Base-by-base conservation (phyloP, 2,329 filamentous ascomycete genomes). In the Arachnomyces sp. region DNA sequence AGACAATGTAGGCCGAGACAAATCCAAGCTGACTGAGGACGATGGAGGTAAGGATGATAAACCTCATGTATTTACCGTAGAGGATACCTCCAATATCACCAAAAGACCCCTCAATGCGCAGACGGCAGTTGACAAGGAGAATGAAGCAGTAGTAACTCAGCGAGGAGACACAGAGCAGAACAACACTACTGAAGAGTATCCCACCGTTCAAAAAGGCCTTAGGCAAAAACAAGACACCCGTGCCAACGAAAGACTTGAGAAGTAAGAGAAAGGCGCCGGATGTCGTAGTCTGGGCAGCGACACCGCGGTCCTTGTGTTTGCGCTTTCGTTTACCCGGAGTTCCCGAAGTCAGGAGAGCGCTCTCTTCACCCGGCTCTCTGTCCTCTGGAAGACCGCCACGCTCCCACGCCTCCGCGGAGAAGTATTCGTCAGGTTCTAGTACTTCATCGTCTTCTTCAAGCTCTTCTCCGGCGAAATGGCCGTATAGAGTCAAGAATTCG, bases 111-210 rank as follows among this genome's bases (percentile, higher is more conserved):
- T 89, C 83, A 18, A 96, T 78, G 57, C 79, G 84, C 36, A 95
- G 70, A 28, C 92, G 83, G 2, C 88, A 92, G 44, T 82, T 82
- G 47, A 95, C 88, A 25, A 98, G 76, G 11, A 98, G 74, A 31
- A 98, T 88, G 65, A 98, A 98, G 68, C 89, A 95, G 69, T 95
- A 95, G 66, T 95, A 98, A 60, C 89, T 95, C 44, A 98, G 71
- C 2, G 77, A 70, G 5, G 92, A 89, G 12, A 98, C 86, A 30
- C 74, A 76, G 15, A 98, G 71, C n/a, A 98, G 76, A 12, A 98
- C 84, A 38, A 93, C 49, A 57, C 93, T 95, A 54, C 88, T 95
- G 65, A 98, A 98, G 12, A 95, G 68, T 89, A 98, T 96, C 43
- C 92, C 92, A 39, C 92, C 92, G 55, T 95, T 98, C 48, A 95